Conservation (phyloP, 768 basidiomycete species). For the Auriscalpium microsporum region DNA sequence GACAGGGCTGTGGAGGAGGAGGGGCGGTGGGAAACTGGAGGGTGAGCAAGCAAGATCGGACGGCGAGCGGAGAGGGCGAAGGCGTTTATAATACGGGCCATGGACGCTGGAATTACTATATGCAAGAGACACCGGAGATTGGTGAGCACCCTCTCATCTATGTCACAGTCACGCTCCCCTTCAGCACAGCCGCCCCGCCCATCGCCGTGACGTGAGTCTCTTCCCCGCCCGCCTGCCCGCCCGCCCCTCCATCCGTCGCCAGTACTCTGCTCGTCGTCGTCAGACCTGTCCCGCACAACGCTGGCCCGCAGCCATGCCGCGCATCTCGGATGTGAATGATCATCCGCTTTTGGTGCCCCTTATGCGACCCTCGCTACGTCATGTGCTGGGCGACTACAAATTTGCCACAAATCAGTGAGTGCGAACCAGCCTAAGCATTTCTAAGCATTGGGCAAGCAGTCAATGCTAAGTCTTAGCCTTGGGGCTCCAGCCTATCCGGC, state of each 20-base stretch:
- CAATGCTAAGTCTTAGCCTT: too few species aligned
- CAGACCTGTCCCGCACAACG: too few species aligned
- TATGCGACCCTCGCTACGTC: too few species aligned
- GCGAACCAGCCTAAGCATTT: too few species aligned
- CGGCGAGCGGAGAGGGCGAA: neutral
- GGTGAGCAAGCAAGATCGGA: neutral
- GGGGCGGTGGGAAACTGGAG: neutral
- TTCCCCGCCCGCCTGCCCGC: neutral
- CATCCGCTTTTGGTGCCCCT: too few species aligned
- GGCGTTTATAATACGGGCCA: constrained; percentile 12
- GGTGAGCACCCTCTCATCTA: constrained; percentile 6
- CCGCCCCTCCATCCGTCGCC: neutral
- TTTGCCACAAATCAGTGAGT: too few species aligned
- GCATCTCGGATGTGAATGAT: too few species aligned
- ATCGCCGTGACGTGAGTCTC: neutral
- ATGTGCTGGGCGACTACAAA: too few species aligned
- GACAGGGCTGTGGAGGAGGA: neutral
- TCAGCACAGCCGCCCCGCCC: neutral
- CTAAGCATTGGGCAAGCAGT: too few species aligned
- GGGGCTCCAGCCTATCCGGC: too few species aligned
- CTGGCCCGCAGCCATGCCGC: too few species aligned
- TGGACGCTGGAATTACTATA: constrained; percentile 6
- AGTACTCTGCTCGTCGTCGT: too few species aligned
- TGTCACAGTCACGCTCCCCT: constrained; percentile 7
- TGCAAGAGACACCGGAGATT: constrained; percentile 6